Evolutionary conservation across 2,329 filamentous ascomycete genomes (phyloP), one percentile per base, ranked within the genome.

Genomic region (Ophiosphaerella korrae): DNA sequence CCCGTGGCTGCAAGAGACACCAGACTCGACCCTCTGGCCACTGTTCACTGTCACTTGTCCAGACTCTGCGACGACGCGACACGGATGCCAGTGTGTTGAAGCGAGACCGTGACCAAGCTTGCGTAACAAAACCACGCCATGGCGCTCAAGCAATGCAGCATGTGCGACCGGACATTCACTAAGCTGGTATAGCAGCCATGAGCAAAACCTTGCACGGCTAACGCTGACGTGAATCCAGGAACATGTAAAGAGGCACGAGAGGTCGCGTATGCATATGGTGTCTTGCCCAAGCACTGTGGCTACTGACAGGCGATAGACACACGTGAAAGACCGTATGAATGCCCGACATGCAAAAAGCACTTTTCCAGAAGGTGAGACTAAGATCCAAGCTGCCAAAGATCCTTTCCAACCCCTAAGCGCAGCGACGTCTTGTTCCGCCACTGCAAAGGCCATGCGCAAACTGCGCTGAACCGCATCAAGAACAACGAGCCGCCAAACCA

Each of bases 201-300:
- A 14, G 9, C 18, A 9, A 21, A 11, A 32, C 26, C 23, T 29
- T 8, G 14, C 14, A 21, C 7, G 32, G 37, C 31, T n/a, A 41
- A 45, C 29, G 43, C 53, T 58, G 46, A 58, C 49, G 4, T 24
- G 12, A 18, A 7, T 29, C 9, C 36, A 53, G 46, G 80, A 82
- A 62, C 80, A 82, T 67, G 78, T 80, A 60, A 82, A 82, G 63
- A 76, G 80, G 36, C 80, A 83, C 66, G 79, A 82, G 62, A 75
- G 80, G 62, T 82, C 80, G 49, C 80, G 80, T 82, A 71, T 63
- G 79, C 44, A 53, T 45, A 37, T 40, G 34, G n/a, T 31, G 11
- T 11, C n/a, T 21, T 11, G 13, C 3, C 11, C 16, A 35, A 29
- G 33, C 42, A 31, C 23, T 36, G 44, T 32, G 50, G 58, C n/a